Base-by-base conservation (phyloP, 768 basidiomycete species). In the Solioccasus polychromus region DNA sequence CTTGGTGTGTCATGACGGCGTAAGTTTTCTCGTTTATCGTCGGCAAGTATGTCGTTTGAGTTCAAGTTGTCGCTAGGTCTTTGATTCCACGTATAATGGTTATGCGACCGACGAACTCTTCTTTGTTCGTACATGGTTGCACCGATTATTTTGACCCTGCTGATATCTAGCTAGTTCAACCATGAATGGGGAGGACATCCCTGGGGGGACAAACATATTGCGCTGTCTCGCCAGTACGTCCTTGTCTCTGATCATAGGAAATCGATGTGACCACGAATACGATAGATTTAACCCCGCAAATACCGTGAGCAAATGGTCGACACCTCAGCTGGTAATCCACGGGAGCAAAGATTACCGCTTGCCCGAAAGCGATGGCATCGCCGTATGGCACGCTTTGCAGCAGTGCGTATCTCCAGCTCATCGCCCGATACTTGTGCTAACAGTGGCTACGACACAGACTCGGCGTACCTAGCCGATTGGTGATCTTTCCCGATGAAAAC, bases 21-120 rank as follows among this genome's bases (percentile, higher is more conserved):
- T 92, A 62, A 41, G 37, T 70, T 66, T 29, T 47, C 47, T 43
- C 9, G 2, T 31, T 26, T 8, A 18, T 29, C 34, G 4, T 15
- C 28, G n/a, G n/a, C n/a, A n/a, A n/a, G n/a, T 35, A 10, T 44
- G 19, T 3, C 9, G 26, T 22, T n/a, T 34, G n/a, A n/a, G n/a
- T 24, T 25, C 39, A 37, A 28, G 49, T 40, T 25, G 17, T 4
- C 14, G 23, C 35, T 38, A 83, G 82, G 78, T 88, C 20, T 92
- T 93, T 53, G 87, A 91, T 57, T 73, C 84, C 4, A 73, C 66
- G 8, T 87, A 87, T 65, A 85, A 85, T 37, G 91, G 85, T n/a
- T 92, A 83, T 61, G 79, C 85, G 12, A 97, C 93, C 9, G 94
- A 97, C 41, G 91, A 94, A 58, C 76, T 94, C 28, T 91, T 85